phyloP scores from a whole-genome alignment of 257 asterid species.

The Capsicum pubescens region DNA sequence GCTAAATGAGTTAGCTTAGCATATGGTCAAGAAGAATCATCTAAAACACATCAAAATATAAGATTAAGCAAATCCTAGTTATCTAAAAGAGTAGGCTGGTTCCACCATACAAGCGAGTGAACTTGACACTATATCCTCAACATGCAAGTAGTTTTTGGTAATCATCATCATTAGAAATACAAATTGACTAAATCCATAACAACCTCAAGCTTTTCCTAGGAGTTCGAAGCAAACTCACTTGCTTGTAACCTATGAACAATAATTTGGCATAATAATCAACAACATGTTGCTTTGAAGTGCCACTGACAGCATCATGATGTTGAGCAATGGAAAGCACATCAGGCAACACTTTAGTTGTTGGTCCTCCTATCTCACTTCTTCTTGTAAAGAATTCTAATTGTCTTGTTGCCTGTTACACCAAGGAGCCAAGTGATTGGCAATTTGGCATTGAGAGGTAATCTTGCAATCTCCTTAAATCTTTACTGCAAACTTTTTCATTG shows the following conservation, averaged over 20 bases:
- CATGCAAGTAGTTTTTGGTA: constrained; percentile 53
- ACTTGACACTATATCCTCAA: constrained; percentile 42
- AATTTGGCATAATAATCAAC: too few relatives aligned
- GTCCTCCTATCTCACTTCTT: constrained; percentile 49
- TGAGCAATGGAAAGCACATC: constrained; percentile 90
- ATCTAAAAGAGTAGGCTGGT: constrained; percentile 29
- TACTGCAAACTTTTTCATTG: neutral
- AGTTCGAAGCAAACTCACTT: constrained; percentile 53
- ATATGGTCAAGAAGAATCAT: too few relatives aligned
- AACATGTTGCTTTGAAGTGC: too few relatives aligned
- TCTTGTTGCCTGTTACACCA: constrained; percentile 72
- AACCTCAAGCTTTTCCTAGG: neutral
- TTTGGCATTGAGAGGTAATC: neutral
- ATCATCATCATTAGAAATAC: constrained; percentile 22
- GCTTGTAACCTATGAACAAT: constrained; percentile 39
- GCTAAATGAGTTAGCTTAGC: too few relatives aligned
- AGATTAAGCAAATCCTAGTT: too few relatives aligned
- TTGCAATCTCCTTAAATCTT: constrained; percentile 6
- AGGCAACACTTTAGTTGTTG: constrained; percentile 72
- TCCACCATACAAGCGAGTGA: constrained; percentile 68
- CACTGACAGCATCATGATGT: constrained; percentile 72
- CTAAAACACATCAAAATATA: too few relatives aligned
- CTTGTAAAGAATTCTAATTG: too few relatives aligned
- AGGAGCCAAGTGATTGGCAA: constrained; percentile 24
- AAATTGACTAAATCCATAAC: constrained; percentile 4